Evolutionary conservation across 73 alveolate species (phyloP), one percentile per base, ranked within the genome.

Genomic region (Symbiodinium natans): DNA sequence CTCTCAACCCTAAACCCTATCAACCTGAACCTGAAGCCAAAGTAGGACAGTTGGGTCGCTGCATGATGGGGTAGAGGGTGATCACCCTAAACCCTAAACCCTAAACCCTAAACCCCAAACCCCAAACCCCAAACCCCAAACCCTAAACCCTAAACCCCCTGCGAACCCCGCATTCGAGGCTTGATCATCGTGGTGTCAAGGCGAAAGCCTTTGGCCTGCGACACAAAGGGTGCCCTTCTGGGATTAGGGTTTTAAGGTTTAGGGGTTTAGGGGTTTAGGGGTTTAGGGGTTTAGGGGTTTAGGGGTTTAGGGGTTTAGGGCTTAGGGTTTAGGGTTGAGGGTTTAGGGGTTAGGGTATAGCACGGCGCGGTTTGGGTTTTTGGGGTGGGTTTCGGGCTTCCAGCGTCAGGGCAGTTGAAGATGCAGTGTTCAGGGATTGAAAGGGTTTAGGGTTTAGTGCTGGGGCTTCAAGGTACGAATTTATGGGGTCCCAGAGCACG

Each of bases 111-210:
- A 43, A 43, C 31, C 74, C 31, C 33, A 56, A 3, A 13, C 59
- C 59, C 13, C 21, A 46, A 46, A 6, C 13, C 34, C 38, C 36
- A 27, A 25, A 63, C 19, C 77, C 80, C 6, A 56, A 56, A 56
- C 75, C 75, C 36, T 25, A 15, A 25, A 15, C 75, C 75, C 6
- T 31, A 46, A 6, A 9, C 21, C 59, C 6, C 59, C 13, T 6
- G 59, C 33, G 38, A 31, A 17, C 40, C 83, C 41, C 31, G 54
- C 98, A 92, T 92, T 43, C 98, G 89, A 3, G 98, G 98, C 48
- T 92, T 92, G 59, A 92, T 92, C 98, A 75, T 74, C 34, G 98
- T 92, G 54, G 98, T 92, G 92, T 92, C 98, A 54, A 92, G 33
- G 17, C 98, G 95, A 40, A 89, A 89, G 86, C 95, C 95, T 89